Base-by-base conservation (phyloP, 495 filamentous ascomycete genomes). In the Durotheca rogersii region DNA sequence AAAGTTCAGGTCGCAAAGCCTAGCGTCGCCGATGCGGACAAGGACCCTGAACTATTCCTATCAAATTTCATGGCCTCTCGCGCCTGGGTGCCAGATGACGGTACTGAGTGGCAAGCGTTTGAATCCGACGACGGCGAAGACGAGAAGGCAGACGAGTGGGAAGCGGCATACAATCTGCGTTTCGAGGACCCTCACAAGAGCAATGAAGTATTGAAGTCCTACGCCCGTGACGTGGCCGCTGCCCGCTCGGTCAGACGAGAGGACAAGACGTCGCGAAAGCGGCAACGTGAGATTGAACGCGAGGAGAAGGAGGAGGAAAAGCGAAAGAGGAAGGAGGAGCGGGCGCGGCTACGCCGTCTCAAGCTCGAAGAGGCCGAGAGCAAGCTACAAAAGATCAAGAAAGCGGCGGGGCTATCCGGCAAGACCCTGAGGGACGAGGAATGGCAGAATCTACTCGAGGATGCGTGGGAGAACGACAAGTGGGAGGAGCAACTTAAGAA, bases 101-200 rank as follows among this genome's bases (percentile, higher is more conserved):
- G 67, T 12, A 71, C 64, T 16, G 73, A 80, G 18, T 86, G 84
- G 57, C 72, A 87, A 39, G 86, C 90, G 6, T 85, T 98, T 42
- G 90, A 96, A 48, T 94, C 89, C 0, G 93, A 98, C 56, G 93
- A 96, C 43, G 88, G 87, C 15, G 88, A 92, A 41, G 86, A 90
- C 38, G 75, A 81, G 10, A 78, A 83, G 18, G 91, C 92, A 25
- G 93, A 98, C 18, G 80, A 81, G 19, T 90, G 90, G 56, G 93
- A 98, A 66, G 79, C 85, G 43, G 91, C 90, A n/a, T 98, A 94
- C 72, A 98, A 98, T 68, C 73, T 96, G 68, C 87, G 93, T 17
- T 98, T 98, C 60, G 93, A 98, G 61, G 87, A 98, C 58, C 90
- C 93, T 0, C 77, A 76, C 57, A 86, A 83, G 53, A 79, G 86